These are phyloP conservation scores for Neurospora sp. DNA, from an alignment of 495 filamentous ascomycete genomes.

Conservation along the genomic window DNA sequence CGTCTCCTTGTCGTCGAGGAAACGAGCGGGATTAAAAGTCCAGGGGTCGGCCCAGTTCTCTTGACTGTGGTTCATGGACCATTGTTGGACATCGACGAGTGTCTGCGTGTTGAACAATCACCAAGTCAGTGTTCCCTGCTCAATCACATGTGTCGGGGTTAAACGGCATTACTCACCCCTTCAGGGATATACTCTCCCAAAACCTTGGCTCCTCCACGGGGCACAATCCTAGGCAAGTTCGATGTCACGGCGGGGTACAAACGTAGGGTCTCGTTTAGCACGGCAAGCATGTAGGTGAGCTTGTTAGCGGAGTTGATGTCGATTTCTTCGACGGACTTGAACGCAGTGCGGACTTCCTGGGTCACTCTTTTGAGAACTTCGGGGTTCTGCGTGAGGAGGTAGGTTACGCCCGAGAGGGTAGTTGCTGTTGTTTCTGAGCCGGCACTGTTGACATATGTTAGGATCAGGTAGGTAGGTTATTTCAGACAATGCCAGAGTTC, in stretches of 20 bases:
- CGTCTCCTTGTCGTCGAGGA: conserved; percentile 18
- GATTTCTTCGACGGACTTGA: conserved; percentile 38
- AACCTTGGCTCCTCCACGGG: conserved; percentile 34
- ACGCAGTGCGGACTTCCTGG: conserved; percentile 38
- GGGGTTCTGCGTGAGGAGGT: conserved; percentile 37
- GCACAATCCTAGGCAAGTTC: conserved; percentile 31
- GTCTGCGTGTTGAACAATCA: conserved; percentile 21
- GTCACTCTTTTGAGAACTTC: conserved; percentile 27
- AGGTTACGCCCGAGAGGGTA: conserved; percentile 35
- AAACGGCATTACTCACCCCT: conserved; percentile 14
- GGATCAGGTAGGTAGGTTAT: too few species aligned
- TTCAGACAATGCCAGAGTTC: background rate
- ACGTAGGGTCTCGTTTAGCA: conserved; percentile 46
- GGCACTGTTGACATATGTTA: background rate
- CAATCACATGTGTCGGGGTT: background rate
- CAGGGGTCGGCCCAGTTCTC: conserved; percentile 26
- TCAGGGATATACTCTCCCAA: conserved; percentile 31
- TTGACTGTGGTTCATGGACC: conserved; percentile 27
- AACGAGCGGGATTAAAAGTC: conserved; percentile 29
- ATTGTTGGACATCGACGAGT: conserved; percentile 25
- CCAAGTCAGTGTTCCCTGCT: conserved; percentile 9
- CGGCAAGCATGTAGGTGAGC: conserved; percentile 43
- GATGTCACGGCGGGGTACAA: conserved; percentile 42
- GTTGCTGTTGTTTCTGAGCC: conserved; percentile 48
- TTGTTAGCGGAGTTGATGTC: conserved; percentile 27